Evolutionary conservation across 169 alveolate species (phyloP).

Genomic region (Cardiosporidium cionae): DNA sequence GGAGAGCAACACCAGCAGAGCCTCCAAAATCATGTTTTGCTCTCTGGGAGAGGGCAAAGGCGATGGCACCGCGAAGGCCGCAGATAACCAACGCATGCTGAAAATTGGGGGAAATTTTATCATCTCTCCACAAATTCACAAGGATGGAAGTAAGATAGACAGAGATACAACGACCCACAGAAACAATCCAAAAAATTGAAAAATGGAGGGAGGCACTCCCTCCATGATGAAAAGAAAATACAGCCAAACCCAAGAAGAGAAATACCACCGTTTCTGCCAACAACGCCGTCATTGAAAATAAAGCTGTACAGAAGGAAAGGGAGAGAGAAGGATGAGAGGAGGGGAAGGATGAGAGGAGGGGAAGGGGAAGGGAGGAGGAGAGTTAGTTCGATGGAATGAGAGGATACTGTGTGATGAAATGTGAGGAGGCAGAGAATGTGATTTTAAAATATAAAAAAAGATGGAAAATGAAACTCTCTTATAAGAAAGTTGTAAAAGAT

Average conservation of each 20-base stretch:
- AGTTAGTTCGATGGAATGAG: neutral
- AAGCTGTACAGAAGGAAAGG: neutral
- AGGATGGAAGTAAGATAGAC: slow-evolving; percentile 18
- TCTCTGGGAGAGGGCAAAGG: slow-evolving; percentile 35
- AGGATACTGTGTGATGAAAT: neutral
- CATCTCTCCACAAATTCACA: slow-evolving; percentile 17
- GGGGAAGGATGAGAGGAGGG: too few species aligned
- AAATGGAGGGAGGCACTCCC: neutral
- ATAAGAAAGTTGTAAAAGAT: too few species aligned
- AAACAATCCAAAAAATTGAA: neutral
- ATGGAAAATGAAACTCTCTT: too few species aligned
- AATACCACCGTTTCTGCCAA: slow-evolving; percentile 31
- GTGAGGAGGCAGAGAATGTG: too few species aligned
- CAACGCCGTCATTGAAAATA: slow-evolving; percentile 21
- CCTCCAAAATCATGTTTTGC: slow-evolving; percentile 40
- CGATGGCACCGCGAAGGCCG: slow-evolving; percentile 40
- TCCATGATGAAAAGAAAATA: slow-evolving; percentile 18
- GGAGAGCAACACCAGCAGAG: slow-evolving; percentile 29
- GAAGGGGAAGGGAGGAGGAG: too few species aligned
- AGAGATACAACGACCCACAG: slow-evolving; percentile 11
- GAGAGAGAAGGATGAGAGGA: neutral
- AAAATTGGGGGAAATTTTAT: neutral
- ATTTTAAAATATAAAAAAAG: too few species aligned
- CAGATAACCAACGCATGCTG: slow-evolving; percentile 27
- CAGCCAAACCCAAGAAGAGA: slow-evolving; percentile 33